Base-by-base conservation (phyloP, 2,329 filamentous ascomycete genomes). In the Microdochium paspali region DNA sequence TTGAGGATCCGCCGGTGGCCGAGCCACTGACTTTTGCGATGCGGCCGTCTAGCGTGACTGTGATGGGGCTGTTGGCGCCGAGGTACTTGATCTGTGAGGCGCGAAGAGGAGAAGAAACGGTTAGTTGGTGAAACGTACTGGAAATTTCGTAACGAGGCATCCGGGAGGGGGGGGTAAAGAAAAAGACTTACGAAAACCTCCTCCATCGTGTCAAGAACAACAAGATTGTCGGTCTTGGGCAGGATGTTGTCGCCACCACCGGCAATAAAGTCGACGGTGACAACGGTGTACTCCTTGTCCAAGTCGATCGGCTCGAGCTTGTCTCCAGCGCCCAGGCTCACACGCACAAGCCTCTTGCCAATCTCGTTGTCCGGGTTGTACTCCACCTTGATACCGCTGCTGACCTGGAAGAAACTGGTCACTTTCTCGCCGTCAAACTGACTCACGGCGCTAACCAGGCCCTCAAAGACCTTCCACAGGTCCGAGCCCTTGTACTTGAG, bases 221-320 rank as follows among this genome's bases (percentile, higher is more conserved):
- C 61, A 18, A 70, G 64, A 58, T 60, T 53, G 5, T 61, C 56
- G 1, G 58, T 24, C 2, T 60, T 52, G 18, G 47, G 49, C 10
- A 81, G 71, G 57, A 84, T 77, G 56, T 82, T 83, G 54, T 85
- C 82, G 13, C 80, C 82, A 2, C 78, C 79, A 2, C 71, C 71
- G 1, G 79, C 78, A 0, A 85, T 53, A 53, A 84, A 85, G 54
- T 84, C 80, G 1, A 82, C 65, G 0, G 81, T 84, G 15, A 80
- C 76, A 20, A 85, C 61, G 10, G 68, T 72, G 59, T 85, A 85
- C 24, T 70, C 64, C 15, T 60, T 61, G 10, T 59, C 61, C 10
- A 67, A 61, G 28, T 76, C 70, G 2, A 84, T 63, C 0, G 67
- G 61, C 53, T 70, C 55, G 6, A 40, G 35, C 13, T 21, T 40